These are phyloP conservation scores for Bruguiera gymnorhiza DNA, from an alignment of 345 rosid species.

Conservation along the genomic window DNA sequence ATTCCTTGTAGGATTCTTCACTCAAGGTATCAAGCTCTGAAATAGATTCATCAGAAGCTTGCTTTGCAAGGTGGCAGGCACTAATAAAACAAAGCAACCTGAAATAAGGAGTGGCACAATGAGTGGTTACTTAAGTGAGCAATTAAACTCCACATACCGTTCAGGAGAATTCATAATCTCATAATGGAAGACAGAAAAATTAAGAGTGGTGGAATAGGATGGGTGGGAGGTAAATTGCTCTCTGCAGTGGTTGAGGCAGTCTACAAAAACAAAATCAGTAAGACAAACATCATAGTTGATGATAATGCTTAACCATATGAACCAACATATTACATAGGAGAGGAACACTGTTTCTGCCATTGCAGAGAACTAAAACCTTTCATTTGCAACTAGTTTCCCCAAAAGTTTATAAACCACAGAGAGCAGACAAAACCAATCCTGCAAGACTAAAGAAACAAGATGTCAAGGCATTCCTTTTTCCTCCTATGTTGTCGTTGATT, in stretches of 20 bases:
- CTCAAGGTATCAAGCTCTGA: constrained; percentile 30
- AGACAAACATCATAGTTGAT: not conserved
- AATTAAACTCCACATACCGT: constrained; percentile 27
- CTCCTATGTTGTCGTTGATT: no score
- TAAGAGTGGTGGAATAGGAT: constrained; percentile 53
- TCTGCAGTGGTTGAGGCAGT: constrained; percentile 47
- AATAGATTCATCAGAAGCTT: constrained; percentile 35
- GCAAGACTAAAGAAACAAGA: no score
- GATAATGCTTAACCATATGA: not conserved
- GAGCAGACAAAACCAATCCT: no score
- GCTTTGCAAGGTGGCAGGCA: constrained; percentile 37
- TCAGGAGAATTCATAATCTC: constrained; percentile 56
- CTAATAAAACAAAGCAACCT: constrained; percentile 5
- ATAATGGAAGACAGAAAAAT: constrained; percentile 56
- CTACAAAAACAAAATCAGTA: constrained; percentile 17
- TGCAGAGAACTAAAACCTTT: no score
- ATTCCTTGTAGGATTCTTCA: constrained; percentile 35
- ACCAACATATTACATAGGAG: not conserved
- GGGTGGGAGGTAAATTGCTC: constrained; percentile 49
- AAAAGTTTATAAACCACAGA: no score
- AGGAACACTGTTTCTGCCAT: not conserved
- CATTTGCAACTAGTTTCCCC: no score
- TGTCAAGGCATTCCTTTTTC: no score
- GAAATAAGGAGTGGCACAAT: not conserved
- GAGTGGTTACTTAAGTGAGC: not conserved